Percentiles rank a stretch among this genome's conserved stretches.
Conservation (phyloP, 306 rosid species). For the Lathyrus sativus region DNA sequence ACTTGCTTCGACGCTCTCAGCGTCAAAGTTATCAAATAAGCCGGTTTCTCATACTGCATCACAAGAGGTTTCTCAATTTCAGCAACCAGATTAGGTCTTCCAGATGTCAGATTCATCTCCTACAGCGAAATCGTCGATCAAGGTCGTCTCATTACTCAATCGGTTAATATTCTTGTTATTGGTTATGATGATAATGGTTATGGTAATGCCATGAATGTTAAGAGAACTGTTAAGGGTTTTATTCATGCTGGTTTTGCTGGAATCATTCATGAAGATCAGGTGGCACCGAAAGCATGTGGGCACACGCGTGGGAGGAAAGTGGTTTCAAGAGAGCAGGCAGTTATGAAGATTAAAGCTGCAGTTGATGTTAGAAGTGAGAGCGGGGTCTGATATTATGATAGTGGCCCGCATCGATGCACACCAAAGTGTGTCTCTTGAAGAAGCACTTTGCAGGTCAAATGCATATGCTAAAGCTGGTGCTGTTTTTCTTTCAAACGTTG, state of each 20-base stretch:
- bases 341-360: conserved; percentile 79
- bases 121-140: conserved; percentile 87
- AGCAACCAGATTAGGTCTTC: conserved; percentile 77
- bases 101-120: conserved; percentile 78
- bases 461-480: conserved; percentile 93
- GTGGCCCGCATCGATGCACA: conserved; percentile 91
- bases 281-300: conserved; percentile 84
- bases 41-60: conserved; percentile 76
- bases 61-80: conserved; percentile 87
- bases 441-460: conserved; percentile 70
- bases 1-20: conserved; percentile 91
- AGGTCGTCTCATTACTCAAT: conserved; percentile 65
- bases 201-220: conserved; percentile 87
- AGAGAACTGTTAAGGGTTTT: conserved; percentile 82
- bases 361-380: conserved; percentile 81
- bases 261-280: conserved; percentile 90
- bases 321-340: conserved; percentile 83
- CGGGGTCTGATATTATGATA: conserved; percentile 87
- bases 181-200: conserved; percentile 91
- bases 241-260: conserved; percentile 83
- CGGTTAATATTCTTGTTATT: conserved; percentile 80
- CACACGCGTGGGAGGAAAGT: conserved; percentile 86
- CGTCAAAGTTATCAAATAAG: conserved; percentile 71
- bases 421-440: conserved; percentile 80
- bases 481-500: too few species aligned